Conservation (phyloP, 768 basidiomycete genomes). For the Psilocybe sp. region DNA sequence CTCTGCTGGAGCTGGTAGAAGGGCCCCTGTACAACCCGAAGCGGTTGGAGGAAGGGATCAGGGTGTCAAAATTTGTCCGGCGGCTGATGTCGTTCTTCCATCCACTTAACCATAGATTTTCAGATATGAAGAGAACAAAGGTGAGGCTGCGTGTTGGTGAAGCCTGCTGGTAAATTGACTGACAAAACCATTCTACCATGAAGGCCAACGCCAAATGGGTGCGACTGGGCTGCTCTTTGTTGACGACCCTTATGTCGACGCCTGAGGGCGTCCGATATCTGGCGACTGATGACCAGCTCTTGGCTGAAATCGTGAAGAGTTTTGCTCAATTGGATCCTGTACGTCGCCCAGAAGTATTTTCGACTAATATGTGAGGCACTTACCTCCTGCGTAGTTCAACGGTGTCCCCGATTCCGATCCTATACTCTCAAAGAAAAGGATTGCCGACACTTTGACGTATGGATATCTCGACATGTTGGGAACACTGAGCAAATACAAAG, state of each 20-base stretch:
- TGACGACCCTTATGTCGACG: slow-evolving; percentile 81
- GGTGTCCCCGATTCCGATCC: slow-evolving; percentile 72
- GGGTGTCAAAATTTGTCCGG: slow-evolving; percentile 85
- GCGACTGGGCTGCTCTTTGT: slow-evolving; percentile 73
- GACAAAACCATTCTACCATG: slow-evolving; percentile 26
- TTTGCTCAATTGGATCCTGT: slow-evolving; percentile 95
- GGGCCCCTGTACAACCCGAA: slow-evolving; percentile 90
- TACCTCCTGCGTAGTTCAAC: slow-evolving; percentile 52
- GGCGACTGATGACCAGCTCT: slow-evolving; percentile 75
- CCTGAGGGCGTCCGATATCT: slow-evolving; percentile 84
- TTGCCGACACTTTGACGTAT: slow-evolving; percentile 79
- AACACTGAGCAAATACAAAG: slow-evolving; percentile 79
- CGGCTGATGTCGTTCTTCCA: slow-evolving; percentile 92
- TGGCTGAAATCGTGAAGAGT: slow-evolving; percentile 79
- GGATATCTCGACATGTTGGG: slow-evolving; percentile 98
- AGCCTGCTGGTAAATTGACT: background rate
- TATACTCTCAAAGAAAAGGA: slow-evolving; percentile 79
- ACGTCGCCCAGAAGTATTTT: slow-evolving; percentile 18
- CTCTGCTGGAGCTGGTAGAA: slow-evolving; percentile 84
- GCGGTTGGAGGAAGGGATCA: slow-evolving; percentile 92
- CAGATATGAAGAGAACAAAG: slow-evolving; percentile 71
- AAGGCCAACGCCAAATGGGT: slow-evolving; percentile 81
- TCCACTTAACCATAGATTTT: slow-evolving; percentile 86
- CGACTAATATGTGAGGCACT: background rate
- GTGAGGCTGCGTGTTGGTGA: slow-evolving; percentile 30